These are phyloP conservation scores for Artemisia tridentata DNA, from an alignment of 129 eudicot genomes.

Conservation along the genomic window DNA sequence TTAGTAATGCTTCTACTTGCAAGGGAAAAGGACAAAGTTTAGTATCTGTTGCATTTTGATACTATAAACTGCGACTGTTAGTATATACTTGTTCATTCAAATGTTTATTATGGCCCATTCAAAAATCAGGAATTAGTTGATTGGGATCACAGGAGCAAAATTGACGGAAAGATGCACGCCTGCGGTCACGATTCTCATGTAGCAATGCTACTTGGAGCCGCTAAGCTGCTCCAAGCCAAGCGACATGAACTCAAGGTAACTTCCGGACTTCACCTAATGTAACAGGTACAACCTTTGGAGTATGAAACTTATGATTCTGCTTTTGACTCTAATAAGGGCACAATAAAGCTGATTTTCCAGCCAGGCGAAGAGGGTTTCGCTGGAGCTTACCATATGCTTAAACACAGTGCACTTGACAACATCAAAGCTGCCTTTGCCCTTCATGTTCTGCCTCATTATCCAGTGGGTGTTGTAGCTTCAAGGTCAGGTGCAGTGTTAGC, in stretches of 20 bases:
- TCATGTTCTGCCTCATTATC: conserved; percentile 46
- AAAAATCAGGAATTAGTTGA: conserved; percentile 51
- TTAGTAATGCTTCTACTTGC: too few relatives aligned
- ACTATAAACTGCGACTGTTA: too few relatives aligned
- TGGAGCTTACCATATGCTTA: conserved; percentile 64
- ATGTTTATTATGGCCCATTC: not conserved
- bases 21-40: too few relatives aligned
- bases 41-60: too few relatives aligned
- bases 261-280: not conserved
- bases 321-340: conserved; percentile 39
- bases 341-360: conserved; percentile 66
- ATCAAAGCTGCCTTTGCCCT: conserved; percentile 51
- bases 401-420: conserved; percentile 48
- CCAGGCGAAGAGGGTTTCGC: conserved; percentile 70
- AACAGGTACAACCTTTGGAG: conserved; percentile 4
- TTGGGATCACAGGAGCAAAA: conserved; percentile 58
- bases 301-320: not conserved
- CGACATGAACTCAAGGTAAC: conserved; percentile 50
- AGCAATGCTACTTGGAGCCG: conserved; percentile 73
- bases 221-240: conserved; percentile 51
- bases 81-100: not conserved
- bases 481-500: conserved; percentile 61
- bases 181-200: conserved; percentile 76
- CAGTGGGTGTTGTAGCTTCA: conserved; percentile 54
- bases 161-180: conserved; percentile 63